A percentile compares a stretch with the other conserved stretches of the same genome.
phyloP scores from a whole-genome alignment of 192 early-diverging fungal species.

The Obelidium mucronatum region DNA sequence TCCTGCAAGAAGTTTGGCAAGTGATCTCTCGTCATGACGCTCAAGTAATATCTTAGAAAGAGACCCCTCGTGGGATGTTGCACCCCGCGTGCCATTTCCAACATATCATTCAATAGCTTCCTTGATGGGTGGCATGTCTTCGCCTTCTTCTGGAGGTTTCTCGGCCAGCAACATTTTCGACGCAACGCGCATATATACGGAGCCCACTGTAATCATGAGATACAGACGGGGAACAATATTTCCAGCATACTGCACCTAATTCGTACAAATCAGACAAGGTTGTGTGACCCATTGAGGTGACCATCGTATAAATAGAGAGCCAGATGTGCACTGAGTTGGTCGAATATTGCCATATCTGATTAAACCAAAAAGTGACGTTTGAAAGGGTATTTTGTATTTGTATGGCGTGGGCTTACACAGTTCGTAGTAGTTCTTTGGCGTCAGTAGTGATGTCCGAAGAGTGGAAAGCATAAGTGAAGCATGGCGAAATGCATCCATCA shows the following conservation, averaged over 20 bases:
- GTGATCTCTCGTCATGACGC: conserved; percentile 93
- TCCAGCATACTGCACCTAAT: conserved; percentile 95
- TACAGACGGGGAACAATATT: conserved; percentile 98
- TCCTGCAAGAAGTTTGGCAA: conserved; percentile 74
- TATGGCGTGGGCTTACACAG: conserved; percentile 78
- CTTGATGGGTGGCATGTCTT: conserved; percentile 83
- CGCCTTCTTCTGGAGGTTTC: conserved; percentile 4
- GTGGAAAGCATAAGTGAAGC: conserved; percentile 97
- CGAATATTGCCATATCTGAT: conserved; percentile 95
- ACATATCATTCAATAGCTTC: conserved; percentile 98
- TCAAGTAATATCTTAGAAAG: conserved; percentile 94
- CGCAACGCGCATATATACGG: conserved; percentile 90
- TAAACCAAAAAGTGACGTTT: not conserved
- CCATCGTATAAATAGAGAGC: conserved; percentile 88
- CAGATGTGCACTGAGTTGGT: conserved; percentile 87
- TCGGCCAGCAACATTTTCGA: conserved; percentile 50
- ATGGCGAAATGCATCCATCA: conserved; percentile 96
- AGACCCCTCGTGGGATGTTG: conserved; percentile 99
- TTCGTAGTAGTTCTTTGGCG: conserved; percentile 99
- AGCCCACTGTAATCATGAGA: conserved; percentile 97
- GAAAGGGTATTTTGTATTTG: not conserved
- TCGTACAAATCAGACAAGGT: conserved; percentile 93
- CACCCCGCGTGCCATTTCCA: conserved; percentile 97
- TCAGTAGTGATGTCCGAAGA: conserved; percentile 91
- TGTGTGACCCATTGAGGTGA: conserved; percentile 71